Percentiles rank a stretch among this genome's conserved stretches.
Conservation (phyloP, 2,329 filamentous ascomycete genomes). For the Botrytis aclada region DNA sequence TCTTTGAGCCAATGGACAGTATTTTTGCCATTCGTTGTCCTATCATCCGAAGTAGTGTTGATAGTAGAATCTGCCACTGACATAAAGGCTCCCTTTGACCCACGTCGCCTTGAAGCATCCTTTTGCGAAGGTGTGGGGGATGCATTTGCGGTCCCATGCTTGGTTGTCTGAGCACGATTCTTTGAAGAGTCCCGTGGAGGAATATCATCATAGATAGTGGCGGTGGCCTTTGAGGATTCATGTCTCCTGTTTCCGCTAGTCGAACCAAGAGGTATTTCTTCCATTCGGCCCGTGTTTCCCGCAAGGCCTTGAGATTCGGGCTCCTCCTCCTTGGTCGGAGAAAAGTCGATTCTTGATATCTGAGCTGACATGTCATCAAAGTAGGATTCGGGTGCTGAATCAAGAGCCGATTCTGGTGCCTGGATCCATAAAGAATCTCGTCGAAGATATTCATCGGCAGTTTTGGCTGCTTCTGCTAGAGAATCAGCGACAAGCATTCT, state of each 20-base stretch:
- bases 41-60: slow-evolving; percentile 20
- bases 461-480: slow-evolving; percentile 27
- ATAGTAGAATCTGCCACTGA: slow-evolving; percentile 8
- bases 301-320: neutral
- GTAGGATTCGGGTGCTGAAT: neutral
- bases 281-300: neutral
- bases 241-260: slow-evolving; percentile 19
- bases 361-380: neutral
- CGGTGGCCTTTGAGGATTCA: slow-evolving; percentile 16
- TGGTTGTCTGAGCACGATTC: slow-evolving; percentile 19
- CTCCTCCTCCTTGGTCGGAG: neutral
- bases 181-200: slow-evolving; percentile 26
- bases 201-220: slow-evolving; percentile 12
- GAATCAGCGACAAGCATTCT: slow-evolving; percentile 31
- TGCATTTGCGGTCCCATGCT: slow-evolving; percentile 20
- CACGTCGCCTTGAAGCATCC: neutral
- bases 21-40: slow-evolving; percentile 23
- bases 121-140: slow-evolving; percentile 16
- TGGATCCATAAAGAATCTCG: slow-evolving; percentile 26
- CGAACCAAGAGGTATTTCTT: slow-evolving; percentile 17
- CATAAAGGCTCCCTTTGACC: slow-evolving; percentile 2
- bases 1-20: slow-evolving; percentile 35
- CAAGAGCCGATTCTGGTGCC: neutral
- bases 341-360: slow-evolving; percentile 6
- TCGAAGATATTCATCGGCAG: slow-evolving; percentile 31